phyloP scores from a whole-genome alignment of 2,329 filamentous ascomycete species.

The Cephalotrichum gorgonifer region DNA sequence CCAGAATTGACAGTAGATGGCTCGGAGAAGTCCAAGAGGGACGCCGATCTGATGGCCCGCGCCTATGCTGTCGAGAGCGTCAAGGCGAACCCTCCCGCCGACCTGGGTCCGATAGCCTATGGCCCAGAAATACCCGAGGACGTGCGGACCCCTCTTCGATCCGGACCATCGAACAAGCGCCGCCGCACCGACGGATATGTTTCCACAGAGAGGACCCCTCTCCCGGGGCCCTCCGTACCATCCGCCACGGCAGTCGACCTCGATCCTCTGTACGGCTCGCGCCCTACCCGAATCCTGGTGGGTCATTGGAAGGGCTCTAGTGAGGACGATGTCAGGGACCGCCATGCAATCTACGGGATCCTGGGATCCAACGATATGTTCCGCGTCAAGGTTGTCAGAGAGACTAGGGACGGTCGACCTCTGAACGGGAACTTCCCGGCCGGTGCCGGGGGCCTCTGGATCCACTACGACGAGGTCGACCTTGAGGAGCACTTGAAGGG shows the following conservation, averaged over 20 bases:
- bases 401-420: slow-evolving; percentile 49
- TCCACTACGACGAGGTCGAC: slow-evolving; percentile 50
- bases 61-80: slow-evolving; percentile 35
- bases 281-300: slow-evolving; percentile 46
- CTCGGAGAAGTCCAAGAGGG: slow-evolving; percentile 25
- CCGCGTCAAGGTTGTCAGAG: slow-evolving; percentile 48
- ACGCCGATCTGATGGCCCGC: slow-evolving; percentile 31
- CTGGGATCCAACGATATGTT: slow-evolving; percentile 55
- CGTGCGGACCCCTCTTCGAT: slow-evolving; percentile 18
- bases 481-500: slow-evolving; percentile 44
- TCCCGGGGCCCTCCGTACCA: slow-evolving; percentile 2
- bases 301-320: slow-evolving; percentile 50
- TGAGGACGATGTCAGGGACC: slow-evolving; percentile 33
- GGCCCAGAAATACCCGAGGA: slow-evolving; percentile 37
- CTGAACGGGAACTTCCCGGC: slow-evolving; percentile 49
- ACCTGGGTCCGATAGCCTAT: slow-evolving; percentile 36
- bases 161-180: slow-evolving; percentile 32
- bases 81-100: slow-evolving; percentile 28
- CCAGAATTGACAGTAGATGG: slow-evolving; percentile 22
- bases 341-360: slow-evolving; percentile 54
- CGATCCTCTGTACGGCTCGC: slow-evolving; percentile 38
- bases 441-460: slow-evolving; percentile 52
- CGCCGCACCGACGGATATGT: slow-evolving; percentile 30
- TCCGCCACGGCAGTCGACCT: slow-evolving; percentile 8
- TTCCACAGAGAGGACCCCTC: slow-evolving; percentile 14